Conservation (phyloP, 139 green algal species). For the Picochlorum sp. region DNA sequence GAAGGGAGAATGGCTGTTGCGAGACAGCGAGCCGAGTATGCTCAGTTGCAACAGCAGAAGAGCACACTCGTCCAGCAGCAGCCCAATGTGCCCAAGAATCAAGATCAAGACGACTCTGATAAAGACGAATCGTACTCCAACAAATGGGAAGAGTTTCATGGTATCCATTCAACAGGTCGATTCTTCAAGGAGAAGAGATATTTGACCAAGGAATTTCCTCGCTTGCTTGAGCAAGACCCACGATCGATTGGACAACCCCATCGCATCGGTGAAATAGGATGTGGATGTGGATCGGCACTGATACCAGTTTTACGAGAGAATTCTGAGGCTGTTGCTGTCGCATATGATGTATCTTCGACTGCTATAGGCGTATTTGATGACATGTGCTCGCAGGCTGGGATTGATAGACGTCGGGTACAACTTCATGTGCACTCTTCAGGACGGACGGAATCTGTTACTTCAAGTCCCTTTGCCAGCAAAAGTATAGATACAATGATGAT, state of each 20-base stretch:
- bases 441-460: not conserved
- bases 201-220: not conserved
- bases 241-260: not conserved
- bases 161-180: not conserved
- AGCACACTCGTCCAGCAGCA: not conserved
- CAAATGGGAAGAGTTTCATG: not conserved
- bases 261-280: not conserved
- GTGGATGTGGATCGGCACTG: not conserved
- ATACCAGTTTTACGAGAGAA: slow-evolving; percentile 17
- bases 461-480: slow-evolving; percentile 20
- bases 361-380: not conserved
- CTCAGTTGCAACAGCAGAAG: not conserved
- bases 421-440: not conserved
- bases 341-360: not conserved
- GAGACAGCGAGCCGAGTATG: slow-evolving; percentile 12
- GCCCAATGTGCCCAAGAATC: not conserved
- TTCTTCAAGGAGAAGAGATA: slow-evolving; percentile 10
- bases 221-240: not conserved
- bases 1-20: slow-evolving; percentile 28
- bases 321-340: not conserved
- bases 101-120: not conserved
- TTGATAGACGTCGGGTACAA: not conserved
- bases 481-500: slow-evolving; percentile 50
- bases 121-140: not conserved
- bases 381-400: not conserved